phyloP scores from a whole-genome alignment of 2,329 filamentous ascomycete genomes.

The Penicillium polonicum region DNA sequence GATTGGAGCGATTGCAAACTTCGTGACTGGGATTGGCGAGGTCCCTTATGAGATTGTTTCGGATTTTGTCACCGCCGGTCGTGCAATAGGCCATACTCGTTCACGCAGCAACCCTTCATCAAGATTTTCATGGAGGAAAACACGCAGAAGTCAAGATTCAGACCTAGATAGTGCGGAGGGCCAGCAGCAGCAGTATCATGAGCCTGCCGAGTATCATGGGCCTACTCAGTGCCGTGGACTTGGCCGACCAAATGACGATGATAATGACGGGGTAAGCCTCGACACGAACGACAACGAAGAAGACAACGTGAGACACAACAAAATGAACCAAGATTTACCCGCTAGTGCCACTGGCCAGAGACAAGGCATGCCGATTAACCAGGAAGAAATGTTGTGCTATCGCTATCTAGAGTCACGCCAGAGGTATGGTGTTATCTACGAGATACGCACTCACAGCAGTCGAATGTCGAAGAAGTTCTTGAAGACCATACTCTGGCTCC shows the following conservation, averaged over 20 bases:
- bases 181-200: background rate
- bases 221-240: background rate
- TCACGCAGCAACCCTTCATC: constrained; percentile 49
- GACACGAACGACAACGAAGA: background rate
- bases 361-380: constrained; percentile 15
- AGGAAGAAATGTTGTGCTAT: constrained; percentile 10
- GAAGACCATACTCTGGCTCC: constrained; percentile 71
- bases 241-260: background rate
- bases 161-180: constrained; percentile 4
- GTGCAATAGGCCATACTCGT: constrained; percentile 49
- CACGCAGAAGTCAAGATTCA: background rate
- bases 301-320: background rate
- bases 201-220: background rate
- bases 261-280: background rate
- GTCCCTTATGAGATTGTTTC: constrained; percentile 54
- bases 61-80: constrained; percentile 53
- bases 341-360: background rate
- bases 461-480: constrained; percentile 66
- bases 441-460: constrained; percentile 13
- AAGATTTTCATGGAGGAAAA: background rate
- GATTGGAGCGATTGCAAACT: constrained; percentile 75
- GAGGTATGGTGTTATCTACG: constrained; percentile 2
- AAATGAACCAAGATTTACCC: background rate
- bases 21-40: constrained; percentile 81
- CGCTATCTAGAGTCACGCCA: constrained; percentile 1